A percentile compares a stretch with the other conserved stretches of the same genome.
Conservation (phyloP, 371 early-diverging fungal species). For the Mucor sp. region DNA sequence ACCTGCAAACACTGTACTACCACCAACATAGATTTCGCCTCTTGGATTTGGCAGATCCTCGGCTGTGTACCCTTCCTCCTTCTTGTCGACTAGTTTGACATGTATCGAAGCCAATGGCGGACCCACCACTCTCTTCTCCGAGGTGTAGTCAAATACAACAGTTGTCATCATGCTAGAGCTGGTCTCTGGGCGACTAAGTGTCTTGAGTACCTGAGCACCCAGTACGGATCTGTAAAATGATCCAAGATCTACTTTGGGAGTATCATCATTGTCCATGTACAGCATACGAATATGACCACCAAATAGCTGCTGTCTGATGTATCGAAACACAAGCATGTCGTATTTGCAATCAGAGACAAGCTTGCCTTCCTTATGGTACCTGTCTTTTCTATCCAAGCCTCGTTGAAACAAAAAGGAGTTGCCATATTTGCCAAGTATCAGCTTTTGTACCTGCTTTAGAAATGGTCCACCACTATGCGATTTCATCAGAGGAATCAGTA, state of each 20-base stretch:
- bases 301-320: constrained; percentile 54
- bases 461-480: constrained; percentile 15
- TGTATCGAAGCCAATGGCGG: constrained; percentile 65
- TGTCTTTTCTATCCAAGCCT: constrained; percentile 16
- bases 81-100: constrained; percentile 76
- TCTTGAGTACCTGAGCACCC: constrained; percentile 44
- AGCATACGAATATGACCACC: constrained; percentile 66
- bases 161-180: constrained; percentile 46
- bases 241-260: background rate
- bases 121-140: constrained; percentile 47
- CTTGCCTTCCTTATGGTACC: constrained; percentile 14
- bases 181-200: constrained; percentile 59
- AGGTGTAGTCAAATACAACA: constrained; percentile 42
- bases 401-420: constrained; percentile 25
- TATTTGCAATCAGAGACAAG: constrained; percentile 24
- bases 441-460: constrained; percentile 18
- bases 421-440: constrained; percentile 22
- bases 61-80: constrained; percentile 49
- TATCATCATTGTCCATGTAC: constrained; percentile 60
- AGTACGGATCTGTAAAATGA: constrained; percentile 40
- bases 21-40: constrained; percentile 59
- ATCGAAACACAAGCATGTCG: constrained; percentile 28
- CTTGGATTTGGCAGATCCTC: constrained; percentile 69
- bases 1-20: constrained; percentile 35
- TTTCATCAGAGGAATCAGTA: background rate